These are phyloP conservation scores for Aquilaria malaccensis DNA, from an alignment of 345 rosid genomes.

Conservation along the genomic window DNA sequence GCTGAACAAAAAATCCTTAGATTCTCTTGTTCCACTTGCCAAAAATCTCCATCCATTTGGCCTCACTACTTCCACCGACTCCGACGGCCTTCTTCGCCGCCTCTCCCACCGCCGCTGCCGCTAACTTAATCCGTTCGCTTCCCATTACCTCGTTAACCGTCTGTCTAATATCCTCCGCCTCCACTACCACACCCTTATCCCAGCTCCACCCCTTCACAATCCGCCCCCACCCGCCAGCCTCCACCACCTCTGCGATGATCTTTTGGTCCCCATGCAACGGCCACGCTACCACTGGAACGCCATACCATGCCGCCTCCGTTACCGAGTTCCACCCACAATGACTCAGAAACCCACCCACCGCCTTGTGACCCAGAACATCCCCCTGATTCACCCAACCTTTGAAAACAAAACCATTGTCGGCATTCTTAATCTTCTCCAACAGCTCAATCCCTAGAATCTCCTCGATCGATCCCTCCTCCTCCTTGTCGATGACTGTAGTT, in stretches of 20 bases:
- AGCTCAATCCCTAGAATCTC: slow-evolving; percentile 26
- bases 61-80: slow-evolving; percentile 21
- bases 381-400: slow-evolving; percentile 39
- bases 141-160: slow-evolving; percentile 28
- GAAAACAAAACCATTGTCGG: slow-evolving; percentile 20
- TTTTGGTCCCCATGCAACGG: slow-evolving; percentile 37
- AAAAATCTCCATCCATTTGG: slow-evolving; percentile 3
- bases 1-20: no score
- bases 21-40: neutral
- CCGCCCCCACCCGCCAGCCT: slow-evolving; percentile 24
- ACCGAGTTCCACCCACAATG: slow-evolving; percentile 45
- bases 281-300: slow-evolving; percentile 36
- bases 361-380: slow-evolving; percentile 22
- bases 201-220: slow-evolving; percentile 26
- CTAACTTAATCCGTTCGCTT: slow-evolving; percentile 12
- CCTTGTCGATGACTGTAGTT: slow-evolving; percentile 24
- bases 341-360: slow-evolving; percentile 29
- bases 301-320: slow-evolving; percentile 31
- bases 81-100: slow-evolving; percentile 25
- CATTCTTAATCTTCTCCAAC: slow-evolving; percentile 7
- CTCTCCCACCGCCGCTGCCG: slow-evolving; percentile 18
- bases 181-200: slow-evolving; percentile 17
- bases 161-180: slow-evolving; percentile 29
- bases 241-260: slow-evolving; percentile 29
- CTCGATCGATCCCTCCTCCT: slow-evolving; percentile 14